Evolutionary conservation across 148 eudicot genomes (phyloP).

Genomic region (Chenopodium suecicum): DNA sequence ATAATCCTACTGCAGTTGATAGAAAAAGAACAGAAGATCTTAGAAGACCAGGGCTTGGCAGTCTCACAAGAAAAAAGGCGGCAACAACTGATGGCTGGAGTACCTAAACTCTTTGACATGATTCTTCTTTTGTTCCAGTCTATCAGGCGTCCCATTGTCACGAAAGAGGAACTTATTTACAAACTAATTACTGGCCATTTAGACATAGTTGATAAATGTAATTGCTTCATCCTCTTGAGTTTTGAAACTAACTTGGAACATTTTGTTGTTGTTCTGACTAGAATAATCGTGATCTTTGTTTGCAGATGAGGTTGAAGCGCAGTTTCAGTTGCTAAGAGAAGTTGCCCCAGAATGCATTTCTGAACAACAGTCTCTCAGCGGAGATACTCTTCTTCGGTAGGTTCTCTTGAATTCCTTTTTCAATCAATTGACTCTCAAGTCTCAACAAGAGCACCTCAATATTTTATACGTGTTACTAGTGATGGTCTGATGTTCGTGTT

Average conservation of each 20-base stretch:
- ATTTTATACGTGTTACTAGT: neutral
- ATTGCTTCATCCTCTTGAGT: constrained; percentile 2
- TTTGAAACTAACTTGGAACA: too few relatives aligned
- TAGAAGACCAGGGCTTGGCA: neutral
- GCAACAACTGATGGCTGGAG: constrained; percentile 46
- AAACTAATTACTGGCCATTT: constrained; percentile 46
- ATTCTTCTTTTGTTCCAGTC: constrained; percentile 66
- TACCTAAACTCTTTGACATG: constrained; percentile 77
- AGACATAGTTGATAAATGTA: constrained; percentile 69
- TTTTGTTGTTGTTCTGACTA: neutral
- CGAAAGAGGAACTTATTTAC: constrained; percentile 76
- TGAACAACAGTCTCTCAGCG: constrained; percentile 51
- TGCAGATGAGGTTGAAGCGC: constrained; percentile 77
- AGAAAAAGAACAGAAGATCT: neutral
- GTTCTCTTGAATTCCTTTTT: neutral
- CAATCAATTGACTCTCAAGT: too few relatives aligned
- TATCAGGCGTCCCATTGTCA: constrained; percentile 55
- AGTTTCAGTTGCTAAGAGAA: constrained; percentile 60
- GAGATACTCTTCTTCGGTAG: constrained; percentile 67
- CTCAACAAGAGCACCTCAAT: neutral
- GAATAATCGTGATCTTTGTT: constrained; percentile 3
- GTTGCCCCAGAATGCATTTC: constrained; percentile 69
- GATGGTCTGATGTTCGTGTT: neutral
- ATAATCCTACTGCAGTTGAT: neutral
- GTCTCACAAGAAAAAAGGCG: constrained; percentile 62